phyloP scores from a whole-genome alignment of 2,329 filamentous ascomycete genomes.

The Paraphaeosphaeria sporulosa region DNA sequence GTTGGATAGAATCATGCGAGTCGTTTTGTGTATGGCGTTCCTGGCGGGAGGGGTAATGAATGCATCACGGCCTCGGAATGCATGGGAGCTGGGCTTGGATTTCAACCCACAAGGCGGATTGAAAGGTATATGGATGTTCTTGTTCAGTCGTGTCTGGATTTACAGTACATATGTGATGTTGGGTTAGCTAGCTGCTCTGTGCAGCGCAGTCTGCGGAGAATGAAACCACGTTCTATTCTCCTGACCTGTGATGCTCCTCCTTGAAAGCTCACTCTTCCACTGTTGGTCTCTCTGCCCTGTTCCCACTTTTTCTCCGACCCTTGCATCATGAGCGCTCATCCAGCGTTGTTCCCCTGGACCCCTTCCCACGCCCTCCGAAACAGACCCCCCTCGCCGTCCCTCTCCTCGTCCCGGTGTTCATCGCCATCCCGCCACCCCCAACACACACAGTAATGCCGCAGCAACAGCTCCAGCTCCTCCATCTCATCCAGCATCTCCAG shows the following conservation, averaged over 20 bases:
- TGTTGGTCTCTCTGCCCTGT: conserved; percentile 28
- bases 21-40: background rate
- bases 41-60: background rate
- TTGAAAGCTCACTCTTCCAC: background rate
- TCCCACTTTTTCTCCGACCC: conserved; percentile 45
- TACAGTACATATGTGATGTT: background rate
- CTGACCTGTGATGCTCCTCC: too few species aligned
- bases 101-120: background rate
- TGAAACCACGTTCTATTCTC: background rate
- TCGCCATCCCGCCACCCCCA: conserved; percentile 79
- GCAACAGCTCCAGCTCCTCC: conserved; percentile 90
- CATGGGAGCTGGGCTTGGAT: background rate
- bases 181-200: background rate
- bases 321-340: background rate
- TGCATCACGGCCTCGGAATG: background rate
- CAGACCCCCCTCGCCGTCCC: conserved; percentile 20
- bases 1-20: too few species aligned
- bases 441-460: conserved; percentile 85
- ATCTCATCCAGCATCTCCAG: conserved; percentile 93
- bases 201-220: background rate
- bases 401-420: conserved; percentile 11
- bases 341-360: conserved; percentile 27
- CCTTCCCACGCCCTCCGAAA: conserved; percentile 45
- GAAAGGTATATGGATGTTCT: background rate
- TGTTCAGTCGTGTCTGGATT: background rate